Evolutionary conservation across 225 moss, liverwort and hornwort species (phyloP), one percentile per base, ranked within the genome.

Genomic region (Sphagnum contortum): DNA sequence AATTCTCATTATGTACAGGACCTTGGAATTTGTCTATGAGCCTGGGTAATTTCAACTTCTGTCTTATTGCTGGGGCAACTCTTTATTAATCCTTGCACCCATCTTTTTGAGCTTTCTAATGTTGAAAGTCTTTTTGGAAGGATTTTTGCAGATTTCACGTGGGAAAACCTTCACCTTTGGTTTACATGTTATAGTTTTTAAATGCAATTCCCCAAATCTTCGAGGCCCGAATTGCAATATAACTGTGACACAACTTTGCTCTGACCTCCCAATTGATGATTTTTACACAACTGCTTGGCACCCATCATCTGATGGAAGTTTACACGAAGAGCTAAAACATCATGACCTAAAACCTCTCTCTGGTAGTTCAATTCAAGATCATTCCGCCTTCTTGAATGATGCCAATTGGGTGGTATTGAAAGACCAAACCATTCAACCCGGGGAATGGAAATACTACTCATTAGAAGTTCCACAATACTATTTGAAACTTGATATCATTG

Each of bases 121-220:
- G 1, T 29, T 29, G 29, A 29, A 29, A 29, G 0, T 29, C 29
- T 29, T 29, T 29, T 29, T 29, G 29, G 29, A 29, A 29, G 29
- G 29, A 29, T 29, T 12, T 13, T 75, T 11, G 9, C 69, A 87
- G 86, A 83, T 83, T 4, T 49, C 75, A 1, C 80, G 73, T 5
- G 83, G 86, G 3, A 73, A 10, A 45, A 57, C 78, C 49, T 87
- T 60, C 65, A 62, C 69, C 8, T 87, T 87, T 62, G 86, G 80
- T 60, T 45, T 83, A 58, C 77, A 76, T 13, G 64, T 77, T 48
- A 72, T 47, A 9, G 80, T 83, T 4, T 13, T 48, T 29, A 80
- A 77, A 66, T 87, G 86, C 70, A 76, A 65, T 46, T 73, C 69
- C 5, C 65, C 72, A n/a, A 12, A 47, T 53, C 14, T 67, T 8